A percentile compares a stretch with the other conserved stretches of the same genome.
These are phyloP conservation scores for Volvox carteri DNA, from an alignment of 163 green algal genomes.

Conservation along the genomic window DNA sequence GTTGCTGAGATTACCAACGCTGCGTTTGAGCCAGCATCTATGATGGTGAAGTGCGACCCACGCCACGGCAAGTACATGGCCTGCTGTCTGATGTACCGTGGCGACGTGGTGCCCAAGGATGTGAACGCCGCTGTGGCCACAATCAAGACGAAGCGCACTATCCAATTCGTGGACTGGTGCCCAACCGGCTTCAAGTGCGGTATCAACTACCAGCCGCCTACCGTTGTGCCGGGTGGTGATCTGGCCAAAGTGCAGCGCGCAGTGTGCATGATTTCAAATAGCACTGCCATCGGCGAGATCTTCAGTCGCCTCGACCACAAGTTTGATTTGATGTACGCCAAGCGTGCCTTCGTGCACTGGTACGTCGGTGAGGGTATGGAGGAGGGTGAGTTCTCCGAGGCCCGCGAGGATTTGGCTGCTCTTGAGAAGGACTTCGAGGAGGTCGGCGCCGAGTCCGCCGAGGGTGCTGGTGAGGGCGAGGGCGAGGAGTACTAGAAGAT, in stretches of 20 bases:
- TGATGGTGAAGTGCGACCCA: conserved; percentile 99
- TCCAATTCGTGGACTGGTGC: conserved; percentile 89
- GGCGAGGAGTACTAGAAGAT: conserved; percentile 84
- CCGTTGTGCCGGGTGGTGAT: conserved; percentile 97
- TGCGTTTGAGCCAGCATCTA: conserved; percentile 96
- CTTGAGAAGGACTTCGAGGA: conserved; percentile 99
- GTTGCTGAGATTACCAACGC: conserved; percentile 99
- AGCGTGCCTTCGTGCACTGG: conserved; percentile 96
- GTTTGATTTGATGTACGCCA: conserved; percentile 99
- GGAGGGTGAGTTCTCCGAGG: conserved; percentile 98
- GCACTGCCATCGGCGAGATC: conserved; percentile 98
- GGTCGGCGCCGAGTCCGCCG: conserved; percentile 87
- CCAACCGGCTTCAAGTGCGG: conserved; percentile 94
- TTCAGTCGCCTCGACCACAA: conserved; percentile 99
- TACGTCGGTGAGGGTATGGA: conserved; percentile 98
- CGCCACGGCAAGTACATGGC: conserved; percentile 97
- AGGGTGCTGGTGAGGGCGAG: conserved; percentile 88
- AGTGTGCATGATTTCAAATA: conserved; percentile 99
- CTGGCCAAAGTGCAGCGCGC: conserved; percentile 99
- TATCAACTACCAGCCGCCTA: conserved; percentile 98
- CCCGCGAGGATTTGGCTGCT: conserved; percentile 96
- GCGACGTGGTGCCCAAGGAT: conserved; percentile 98
- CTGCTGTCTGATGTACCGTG: conserved; percentile 99
- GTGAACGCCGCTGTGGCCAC: conserved; percentile 97
- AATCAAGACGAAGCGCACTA: conserved; percentile 99